Conservation (phyloP, 495 filamentous ascomycete species). For the Podospora conica region DNA sequence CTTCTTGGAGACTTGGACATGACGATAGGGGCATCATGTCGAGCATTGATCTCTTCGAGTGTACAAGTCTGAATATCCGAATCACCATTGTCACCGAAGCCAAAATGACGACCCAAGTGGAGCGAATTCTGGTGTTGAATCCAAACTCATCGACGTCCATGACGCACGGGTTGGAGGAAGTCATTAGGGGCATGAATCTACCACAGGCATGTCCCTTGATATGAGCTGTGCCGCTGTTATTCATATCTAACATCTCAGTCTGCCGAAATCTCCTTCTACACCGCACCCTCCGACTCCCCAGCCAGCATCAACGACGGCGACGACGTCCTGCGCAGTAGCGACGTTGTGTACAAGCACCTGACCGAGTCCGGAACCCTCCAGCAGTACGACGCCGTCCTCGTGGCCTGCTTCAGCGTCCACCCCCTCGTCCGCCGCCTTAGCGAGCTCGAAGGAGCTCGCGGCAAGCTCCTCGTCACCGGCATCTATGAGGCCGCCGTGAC, state of each 20-base stretch:
- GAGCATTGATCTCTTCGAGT: not conserved
- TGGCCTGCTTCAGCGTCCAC: slow-evolving; percentile 87
- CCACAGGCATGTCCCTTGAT: slow-evolving; percentile 38
- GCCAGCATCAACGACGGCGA: slow-evolving; percentile 59
- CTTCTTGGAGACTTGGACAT: not conserved
- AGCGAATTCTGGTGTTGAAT: slow-evolving; percentile 87
- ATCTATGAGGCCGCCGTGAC: slow-evolving; percentile 81
- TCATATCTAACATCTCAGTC: slow-evolving; percentile 22
- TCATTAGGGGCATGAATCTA: slow-evolving; percentile 50
- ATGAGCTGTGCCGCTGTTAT: too few relatives aligned
- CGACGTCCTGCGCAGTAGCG: slow-evolving; percentile 44
- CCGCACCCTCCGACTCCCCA: slow-evolving; percentile 45
- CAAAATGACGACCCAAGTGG: slow-evolving; percentile 29
- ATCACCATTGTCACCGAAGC: not conserved
- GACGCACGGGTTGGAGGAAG: slow-evolving; percentile 66
- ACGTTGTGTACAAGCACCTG: slow-evolving; percentile 53
- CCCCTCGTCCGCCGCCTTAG: slow-evolving; percentile 64
- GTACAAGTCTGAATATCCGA: not conserved
- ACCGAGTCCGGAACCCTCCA: slow-evolving; percentile 27
- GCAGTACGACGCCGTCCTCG: slow-evolving; percentile 66
- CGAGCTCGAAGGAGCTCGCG: slow-evolving; percentile 22
- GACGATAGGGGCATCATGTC: not conserved
- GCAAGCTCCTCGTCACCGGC: slow-evolving; percentile 55
- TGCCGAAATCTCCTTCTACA: slow-evolving; percentile 44
- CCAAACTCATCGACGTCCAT: slow-evolving; percentile 82